Percentiles rank a stretch among this genome's conserved stretches.
Conservation (phyloP, 2,329 filamentous ascomycete species). For the Hymenoscyphus fraxineus region DNA sequence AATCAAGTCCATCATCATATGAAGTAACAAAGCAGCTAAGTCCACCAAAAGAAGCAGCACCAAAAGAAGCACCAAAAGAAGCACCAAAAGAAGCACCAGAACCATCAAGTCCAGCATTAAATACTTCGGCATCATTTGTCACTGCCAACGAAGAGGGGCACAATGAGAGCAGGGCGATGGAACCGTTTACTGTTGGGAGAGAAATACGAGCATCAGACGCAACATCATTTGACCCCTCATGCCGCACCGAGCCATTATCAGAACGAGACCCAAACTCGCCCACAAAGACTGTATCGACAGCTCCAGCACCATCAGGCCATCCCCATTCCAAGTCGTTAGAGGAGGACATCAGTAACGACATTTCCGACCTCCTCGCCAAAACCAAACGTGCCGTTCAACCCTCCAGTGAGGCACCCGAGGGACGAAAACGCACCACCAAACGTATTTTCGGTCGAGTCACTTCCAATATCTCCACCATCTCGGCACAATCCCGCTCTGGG, state of each 20-base stretch:
- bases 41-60: conserved; percentile 6
- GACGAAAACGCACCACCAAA: conserved; percentile 24
- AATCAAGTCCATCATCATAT: conserved; percentile 6
- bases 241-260: conserved; percentile 28
- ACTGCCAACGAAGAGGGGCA: not conserved
- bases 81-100: conserved; percentile 13
- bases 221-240: conserved; percentile 14
- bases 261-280: conserved; percentile 34
- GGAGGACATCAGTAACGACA: conserved; percentile 28
- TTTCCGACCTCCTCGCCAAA: conserved; percentile 33
- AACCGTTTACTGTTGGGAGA: conserved; percentile 7
- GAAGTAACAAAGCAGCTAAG: conserved; percentile 9
- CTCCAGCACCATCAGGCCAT: conserved; percentile 21
- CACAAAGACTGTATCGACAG: conserved; percentile 23
- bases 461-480: conserved; percentile 54
- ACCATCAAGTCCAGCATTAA: conserved; percentile 15
- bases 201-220: conserved; percentile 16
- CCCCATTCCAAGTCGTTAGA: conserved; percentile 14
- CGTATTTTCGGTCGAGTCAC: conserved; percentile 53
- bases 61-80: conserved; percentile 12
- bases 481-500: conserved; percentile 36
- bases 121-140: conserved; percentile 23
- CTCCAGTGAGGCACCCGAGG: conserved; percentile 27
- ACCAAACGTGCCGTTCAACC: conserved; percentile 26
- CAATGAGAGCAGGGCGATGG: conserved; percentile 15